These are phyloP conservation scores for Coemansia sp. DNA, from an alignment of 192 early-diverging fungal species.

Conservation along the genomic window DNA sequence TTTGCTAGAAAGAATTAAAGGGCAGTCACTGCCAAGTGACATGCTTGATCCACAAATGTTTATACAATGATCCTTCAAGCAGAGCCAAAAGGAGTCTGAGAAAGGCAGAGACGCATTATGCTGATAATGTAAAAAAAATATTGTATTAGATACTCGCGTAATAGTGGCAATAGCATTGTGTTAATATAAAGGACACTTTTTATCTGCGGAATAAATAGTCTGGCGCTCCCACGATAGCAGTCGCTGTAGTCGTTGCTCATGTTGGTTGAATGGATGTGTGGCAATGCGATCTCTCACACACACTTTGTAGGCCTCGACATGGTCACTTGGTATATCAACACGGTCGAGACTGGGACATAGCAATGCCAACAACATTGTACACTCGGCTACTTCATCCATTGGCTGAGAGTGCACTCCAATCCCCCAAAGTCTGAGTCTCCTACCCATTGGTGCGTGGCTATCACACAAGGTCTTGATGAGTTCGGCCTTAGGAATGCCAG, in stretches of 20 bases:
- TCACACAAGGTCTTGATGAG: not conserved
- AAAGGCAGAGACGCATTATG: no score
- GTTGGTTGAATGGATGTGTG: not conserved
- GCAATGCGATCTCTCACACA: not conserved
- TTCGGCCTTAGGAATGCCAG: not conserved
- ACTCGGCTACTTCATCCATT: not conserved
- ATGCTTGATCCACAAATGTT: not conserved
- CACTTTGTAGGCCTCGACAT: not conserved
- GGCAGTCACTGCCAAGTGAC: no score
- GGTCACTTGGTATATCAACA: not conserved
- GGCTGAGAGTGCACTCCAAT: not conserved
- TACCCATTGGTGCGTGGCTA: not conserved
- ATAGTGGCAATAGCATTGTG: no score
- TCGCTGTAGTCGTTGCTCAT: not conserved
- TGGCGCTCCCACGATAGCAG: not conserved
- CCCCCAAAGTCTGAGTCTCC: not conserved
- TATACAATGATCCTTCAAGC: no score
- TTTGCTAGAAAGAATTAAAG: no score
- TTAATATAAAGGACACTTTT: no score
- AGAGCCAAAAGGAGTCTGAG: no score
- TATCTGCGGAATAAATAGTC: no score
- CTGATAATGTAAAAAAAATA: no score
- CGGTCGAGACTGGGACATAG: not conserved
- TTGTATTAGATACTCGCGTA: no score
- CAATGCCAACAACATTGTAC: not conserved